Conservation (phyloP, 306 rosid species). For the Sphenostylis stenocarpa region DNA sequence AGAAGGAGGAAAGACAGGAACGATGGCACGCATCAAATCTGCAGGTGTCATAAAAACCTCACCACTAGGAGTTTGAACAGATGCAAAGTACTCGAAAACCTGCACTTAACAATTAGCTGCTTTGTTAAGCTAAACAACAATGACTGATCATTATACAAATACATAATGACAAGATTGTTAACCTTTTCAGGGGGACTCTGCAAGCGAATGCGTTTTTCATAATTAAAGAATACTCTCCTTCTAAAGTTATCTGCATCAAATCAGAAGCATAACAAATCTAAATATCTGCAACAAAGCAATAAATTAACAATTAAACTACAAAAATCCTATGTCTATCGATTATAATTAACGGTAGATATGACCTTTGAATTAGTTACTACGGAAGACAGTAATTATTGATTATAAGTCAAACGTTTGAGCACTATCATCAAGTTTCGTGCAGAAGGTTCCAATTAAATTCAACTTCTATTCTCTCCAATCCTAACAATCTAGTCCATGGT, state of each 20-base stretch:
- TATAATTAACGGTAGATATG: neutral
- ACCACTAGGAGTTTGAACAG: conserved; percentile 40
- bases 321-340: neutral
- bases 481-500: neutral
- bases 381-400: neutral
- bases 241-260: conserved; percentile 54
- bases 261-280: neutral
- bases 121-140: neutral
- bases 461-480: neutral
- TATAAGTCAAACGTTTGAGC: neutral
- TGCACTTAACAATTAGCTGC: conserved; percentile 21
- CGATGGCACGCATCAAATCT: conserved; percentile 75
- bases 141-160: neutral
- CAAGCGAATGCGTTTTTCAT: conserved; percentile 67
- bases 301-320: neutral
- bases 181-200: conserved; percentile 80
- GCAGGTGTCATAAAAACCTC: conserved; percentile 67
- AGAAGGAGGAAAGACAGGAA: conserved; percentile 76
- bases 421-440: no score
- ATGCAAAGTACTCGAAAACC: conserved; percentile 79
- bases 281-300: neutral
- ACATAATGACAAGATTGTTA: neutral
- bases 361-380: neutral
- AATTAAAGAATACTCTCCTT: conserved; percentile 68
- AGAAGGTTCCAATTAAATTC: neutral